phyloP scores from a whole-genome alignment of 495 filamentous ascomycete genomes.

The Hyaloscypha bicolor region DNA sequence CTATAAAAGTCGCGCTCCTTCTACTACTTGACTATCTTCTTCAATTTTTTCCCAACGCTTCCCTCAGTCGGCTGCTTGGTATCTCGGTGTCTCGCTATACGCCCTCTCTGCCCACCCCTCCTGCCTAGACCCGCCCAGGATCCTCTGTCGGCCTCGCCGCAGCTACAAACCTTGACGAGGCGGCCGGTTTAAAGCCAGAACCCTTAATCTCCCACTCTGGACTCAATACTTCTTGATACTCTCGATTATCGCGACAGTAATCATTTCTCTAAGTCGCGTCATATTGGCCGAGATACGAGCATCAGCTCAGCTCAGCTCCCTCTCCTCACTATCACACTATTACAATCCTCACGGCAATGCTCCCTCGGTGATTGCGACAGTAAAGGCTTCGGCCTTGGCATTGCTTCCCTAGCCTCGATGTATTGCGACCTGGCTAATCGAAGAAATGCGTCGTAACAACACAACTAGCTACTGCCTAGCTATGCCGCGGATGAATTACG shows the following conservation, averaged over 20 bases:
- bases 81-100: slow-evolving; percentile 4
- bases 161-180: neutral
- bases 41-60: slow-evolving; percentile 3
- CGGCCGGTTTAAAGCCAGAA: neutral
- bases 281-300: slow-evolving; percentile 1
- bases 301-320: slow-evolving; percentile 1
- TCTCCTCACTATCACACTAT: neutral
- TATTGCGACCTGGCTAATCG: neutral
- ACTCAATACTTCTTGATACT: too few relatives aligned
- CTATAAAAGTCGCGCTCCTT: slow-evolving; percentile 8
- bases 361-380: slow-evolving; percentile 5
- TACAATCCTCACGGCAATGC: neutral
- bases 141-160: neutral
- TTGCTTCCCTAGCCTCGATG: slow-evolving; percentile 1
- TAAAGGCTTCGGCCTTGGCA: neutral
- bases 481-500: neutral
- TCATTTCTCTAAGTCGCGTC: neutral
- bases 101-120: neutral
- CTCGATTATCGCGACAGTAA: slow-evolving; percentile 1
- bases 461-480: neutral
- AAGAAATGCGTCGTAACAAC: slow-evolving; percentile 1
- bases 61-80: neutral
- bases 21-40: neutral
- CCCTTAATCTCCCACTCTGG: neutral
- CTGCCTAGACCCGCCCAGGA: neutral